Percentiles rank a stretch among this genome's conserved stretches.
Evolutionary conservation across 179 eudicot species (phyloP).

Genomic region (Drosera spatulata): DNA sequence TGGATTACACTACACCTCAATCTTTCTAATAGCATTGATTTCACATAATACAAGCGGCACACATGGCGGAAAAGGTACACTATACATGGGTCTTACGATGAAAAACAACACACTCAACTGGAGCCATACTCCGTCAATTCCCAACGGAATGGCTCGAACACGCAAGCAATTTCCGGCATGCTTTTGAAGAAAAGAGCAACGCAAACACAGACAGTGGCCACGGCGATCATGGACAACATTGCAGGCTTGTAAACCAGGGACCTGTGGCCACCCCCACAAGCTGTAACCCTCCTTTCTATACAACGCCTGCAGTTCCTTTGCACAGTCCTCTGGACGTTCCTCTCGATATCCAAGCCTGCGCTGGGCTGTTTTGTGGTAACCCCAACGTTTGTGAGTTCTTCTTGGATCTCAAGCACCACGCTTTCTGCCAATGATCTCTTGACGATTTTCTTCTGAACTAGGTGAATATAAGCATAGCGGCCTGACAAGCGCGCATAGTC

Average conservation of each 20-base stretch:
- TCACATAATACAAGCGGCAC: too few species aligned
- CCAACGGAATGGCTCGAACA: conserved; percentile 77
- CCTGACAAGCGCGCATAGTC: conserved; percentile 70
- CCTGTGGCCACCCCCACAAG: conserved; percentile 20
- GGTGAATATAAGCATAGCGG: conserved; percentile 49
- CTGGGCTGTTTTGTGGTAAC: conserved; percentile 16
- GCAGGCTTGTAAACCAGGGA: conserved; percentile 55
- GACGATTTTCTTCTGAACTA: conserved; percentile 50
- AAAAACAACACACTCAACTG: conserved; percentile 17
- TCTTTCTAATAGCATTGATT: too few species aligned
- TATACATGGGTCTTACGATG: neutral
- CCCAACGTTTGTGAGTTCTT: conserved; percentile 5
- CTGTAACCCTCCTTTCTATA: conserved; percentile 16
- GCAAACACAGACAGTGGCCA: conserved; percentile 83
- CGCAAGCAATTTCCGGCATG: conserved; percentile 50
- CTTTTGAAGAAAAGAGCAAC: conserved; percentile 73
- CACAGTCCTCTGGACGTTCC: conserved; percentile 6
- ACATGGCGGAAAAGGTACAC: neutral
- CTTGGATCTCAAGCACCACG: conserved; percentile 56
- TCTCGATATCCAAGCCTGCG: conserved; percentile 35
- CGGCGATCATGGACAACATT: conserved; percentile 70
- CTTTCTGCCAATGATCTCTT: conserved; percentile 26
- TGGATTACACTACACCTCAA: too few species aligned
- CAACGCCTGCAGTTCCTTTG: conserved; percentile 36
- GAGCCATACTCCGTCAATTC: conserved; percentile 56